Conservation (phyloP, 371 early-diverging fungal genomes). For the Mucor plumbeus region DNA sequence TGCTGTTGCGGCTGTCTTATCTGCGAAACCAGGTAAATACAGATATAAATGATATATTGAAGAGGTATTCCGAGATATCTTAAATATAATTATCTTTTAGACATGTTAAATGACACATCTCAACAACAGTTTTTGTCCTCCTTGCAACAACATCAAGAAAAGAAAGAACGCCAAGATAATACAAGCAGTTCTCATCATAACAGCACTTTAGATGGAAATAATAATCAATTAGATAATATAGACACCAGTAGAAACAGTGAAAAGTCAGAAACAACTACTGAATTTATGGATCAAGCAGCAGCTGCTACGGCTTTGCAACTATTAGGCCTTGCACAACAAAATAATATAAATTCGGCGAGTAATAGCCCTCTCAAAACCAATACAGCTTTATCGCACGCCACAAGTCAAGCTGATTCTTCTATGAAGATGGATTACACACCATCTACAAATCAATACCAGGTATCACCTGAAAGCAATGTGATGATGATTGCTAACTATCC, state of each 20-base stretch:
- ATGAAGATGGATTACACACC: background rate
- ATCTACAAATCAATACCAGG: background rate
- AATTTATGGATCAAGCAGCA: constrained; percentile 38
- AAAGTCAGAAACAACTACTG: constrained; percentile 3
- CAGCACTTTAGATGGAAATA: background rate
- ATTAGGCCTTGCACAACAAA: constrained; percentile 25
- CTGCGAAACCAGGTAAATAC: constrained; percentile 39
- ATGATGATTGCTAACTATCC: constrained; percentile 23
- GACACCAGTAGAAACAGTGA: constrained; percentile 8
- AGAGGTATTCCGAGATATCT: background rate
- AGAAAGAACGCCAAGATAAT: background rate
- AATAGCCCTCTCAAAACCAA: constrained; percentile 1
- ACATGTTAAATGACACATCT: constrained; percentile 12
- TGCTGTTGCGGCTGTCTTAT: constrained; percentile 46
- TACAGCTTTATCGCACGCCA: background rate
- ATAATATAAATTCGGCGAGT: constrained; percentile 1
- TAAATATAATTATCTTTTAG: background rate
- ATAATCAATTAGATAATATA: constrained; percentile 7
- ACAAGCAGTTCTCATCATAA: background rate
- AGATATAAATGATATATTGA: too few relatives aligned
- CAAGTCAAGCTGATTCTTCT: constrained; percentile 2
- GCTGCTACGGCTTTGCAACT: constrained; percentile 33
- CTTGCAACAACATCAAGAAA: constrained; percentile 11
- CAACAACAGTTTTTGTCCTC: constrained; percentile 17
- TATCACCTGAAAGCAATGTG: constrained; percentile 10